Evolutionary conservation across 208 protist species (phyloP), one percentile per base, ranked within the genome.

Genomic region (Trypanosoma theileri): DNA sequence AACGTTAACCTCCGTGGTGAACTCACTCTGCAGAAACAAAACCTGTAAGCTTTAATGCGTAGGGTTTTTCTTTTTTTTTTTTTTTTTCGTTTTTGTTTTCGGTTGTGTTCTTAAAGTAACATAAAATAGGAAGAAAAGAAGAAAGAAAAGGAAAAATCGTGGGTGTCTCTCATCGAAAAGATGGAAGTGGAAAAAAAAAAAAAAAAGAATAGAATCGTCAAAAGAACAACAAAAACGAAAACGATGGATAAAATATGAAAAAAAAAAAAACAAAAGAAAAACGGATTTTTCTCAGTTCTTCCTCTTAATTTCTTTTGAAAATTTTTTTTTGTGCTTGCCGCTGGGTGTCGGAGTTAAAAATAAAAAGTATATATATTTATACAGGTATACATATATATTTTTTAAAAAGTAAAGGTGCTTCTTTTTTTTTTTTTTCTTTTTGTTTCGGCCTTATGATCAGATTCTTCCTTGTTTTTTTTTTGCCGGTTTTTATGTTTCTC

Each of bases 1-100:
- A 31, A 54, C 24, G 51, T 60, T 12, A 85, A 79, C 62, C 54
- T 85, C 13, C 80, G 80, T 55, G 77, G 73, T 51, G 80, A 86
- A 65, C 35, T 78, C 28, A 61, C 53, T 1, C 57, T 24, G 0
- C 19, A n/a, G 17, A 4, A 9, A 22, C 1, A 54, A 17, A 50
- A 59, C 44, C 52, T 70, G 55, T 69, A 66, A 66, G 28, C 1
- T 35, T n/a, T 69, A 19, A 9, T 54, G 53, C 0, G 41, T 11
- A 59, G 31, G 9, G 19, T 3, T 31, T 3, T n/a, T 41, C 0
- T 61, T 54, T 22, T 45, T 53, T 12, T 42, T 50, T 24, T 53
- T 51, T 45, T 56, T 31, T 51, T 44, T 56, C 28, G 57, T 35
- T 50, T 24, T 68, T 45, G 12, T 6, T n/a, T n/a, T n/a, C n/a